Conservation (phyloP, 2,329 filamentous ascomycete species). For the Alternaria sp. region DNA sequence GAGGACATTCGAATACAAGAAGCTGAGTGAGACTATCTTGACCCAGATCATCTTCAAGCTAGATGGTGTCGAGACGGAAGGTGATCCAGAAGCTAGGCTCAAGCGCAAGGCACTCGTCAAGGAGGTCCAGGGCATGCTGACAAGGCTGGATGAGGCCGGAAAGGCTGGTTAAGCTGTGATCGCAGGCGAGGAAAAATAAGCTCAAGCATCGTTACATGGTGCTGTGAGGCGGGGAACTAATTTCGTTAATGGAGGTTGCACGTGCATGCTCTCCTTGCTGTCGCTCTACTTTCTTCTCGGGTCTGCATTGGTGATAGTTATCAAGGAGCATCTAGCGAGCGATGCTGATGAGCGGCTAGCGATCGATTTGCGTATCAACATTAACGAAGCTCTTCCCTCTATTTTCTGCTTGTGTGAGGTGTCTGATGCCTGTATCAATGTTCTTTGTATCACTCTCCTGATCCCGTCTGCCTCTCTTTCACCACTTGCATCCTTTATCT, state of each 20-base stretch:
- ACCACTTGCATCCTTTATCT: not conserved
- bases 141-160: constrained; percentile 64
- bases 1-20: constrained; percentile 75
- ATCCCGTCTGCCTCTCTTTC: not conserved
- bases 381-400: not conserved
- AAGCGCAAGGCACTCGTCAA: constrained; percentile 75
- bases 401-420: not conserved
- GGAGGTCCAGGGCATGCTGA: constrained; percentile 71
- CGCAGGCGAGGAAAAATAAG: not conserved
- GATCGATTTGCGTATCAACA: not conserved
- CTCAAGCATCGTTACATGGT: not conserved
- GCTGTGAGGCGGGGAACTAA: not conserved
- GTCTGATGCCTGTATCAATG: not conserved
- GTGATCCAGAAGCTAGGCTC: constrained; percentile 67
- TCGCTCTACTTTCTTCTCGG: not conserved
- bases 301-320: not conserved
- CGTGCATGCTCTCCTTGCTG: not conserved
- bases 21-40: constrained; percentile 76
- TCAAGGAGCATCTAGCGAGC: not conserved
- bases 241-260: not conserved
- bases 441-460: not conserved
- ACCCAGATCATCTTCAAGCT: constrained; percentile 78
- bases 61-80: constrained; percentile 76
- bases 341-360: not conserved
- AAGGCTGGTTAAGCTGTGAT: constrained; percentile 19